These are phyloP conservation scores for Calonectria multiphialidica DNA, from an alignment of 2,329 filamentous ascomycete species.

Conservation along the genomic window DNA sequence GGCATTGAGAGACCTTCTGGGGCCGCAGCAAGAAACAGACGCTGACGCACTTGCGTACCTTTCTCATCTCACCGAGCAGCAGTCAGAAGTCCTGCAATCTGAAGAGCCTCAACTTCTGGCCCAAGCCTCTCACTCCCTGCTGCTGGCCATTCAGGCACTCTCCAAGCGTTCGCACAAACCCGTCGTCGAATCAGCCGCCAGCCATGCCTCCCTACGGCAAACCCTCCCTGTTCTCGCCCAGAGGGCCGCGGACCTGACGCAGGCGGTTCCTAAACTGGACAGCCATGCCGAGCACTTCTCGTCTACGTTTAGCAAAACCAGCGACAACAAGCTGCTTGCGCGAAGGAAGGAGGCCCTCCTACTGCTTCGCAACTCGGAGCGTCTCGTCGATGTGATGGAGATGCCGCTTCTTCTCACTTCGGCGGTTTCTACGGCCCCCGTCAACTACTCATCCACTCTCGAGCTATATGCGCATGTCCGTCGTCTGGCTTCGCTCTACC, in stretches of 20 bases:
- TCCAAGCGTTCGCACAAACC: constrained; percentile 90
- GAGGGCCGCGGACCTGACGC: constrained; percentile 75
- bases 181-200: constrained; percentile 83
- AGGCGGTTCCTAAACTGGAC: constrained; percentile 84
- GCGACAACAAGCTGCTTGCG: constrained; percentile 77
- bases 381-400: constrained; percentile 91
- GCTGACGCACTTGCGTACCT: constrained; percentile 77
- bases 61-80: constrained; percentile 80
- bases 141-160: constrained; percentile 86
- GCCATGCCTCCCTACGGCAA: constrained; percentile 79
- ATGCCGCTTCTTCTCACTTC: constrained; percentile 88
- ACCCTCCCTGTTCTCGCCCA: constrained; percentile 78
- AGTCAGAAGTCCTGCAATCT: constrained; percentile 77
- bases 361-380: constrained; percentile 87
- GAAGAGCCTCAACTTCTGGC: constrained; percentile 85
- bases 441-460: constrained; percentile 88
- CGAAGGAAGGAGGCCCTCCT: constrained; percentile 84
- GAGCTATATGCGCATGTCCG: constrained; percentile 96
- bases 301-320: constrained; percentile 81
- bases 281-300: constrained; percentile 84
- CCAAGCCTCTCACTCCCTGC: constrained; percentile 82
- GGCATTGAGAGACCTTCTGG: constrained; percentile 50
- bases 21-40: constrained; percentile 54
- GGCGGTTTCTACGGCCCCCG: constrained; percentile 73
- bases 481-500: constrained; percentile 85